These are phyloP conservation scores for Lachancea quebecensis DNA, from an alignment of 805 yeast species.

Conservation along the genomic window DNA sequence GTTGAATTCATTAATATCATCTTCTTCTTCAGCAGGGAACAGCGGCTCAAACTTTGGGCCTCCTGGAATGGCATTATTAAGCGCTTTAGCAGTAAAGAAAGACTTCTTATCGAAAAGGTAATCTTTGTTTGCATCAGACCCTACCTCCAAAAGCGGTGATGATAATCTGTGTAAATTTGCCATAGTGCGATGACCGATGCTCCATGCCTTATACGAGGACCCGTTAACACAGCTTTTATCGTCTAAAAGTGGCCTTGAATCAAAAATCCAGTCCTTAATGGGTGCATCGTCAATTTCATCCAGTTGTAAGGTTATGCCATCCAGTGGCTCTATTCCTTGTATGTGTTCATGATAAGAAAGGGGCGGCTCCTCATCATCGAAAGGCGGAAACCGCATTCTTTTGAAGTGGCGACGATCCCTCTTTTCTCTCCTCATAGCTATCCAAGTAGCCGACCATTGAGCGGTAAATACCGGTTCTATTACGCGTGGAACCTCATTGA, in stretches of 20 bases:
- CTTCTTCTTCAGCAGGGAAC: conserved; percentile 57
- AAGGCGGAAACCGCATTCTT: conserved; percentile 89
- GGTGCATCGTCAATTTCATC: conserved; percentile 55
- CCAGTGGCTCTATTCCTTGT: conserved; percentile 63
- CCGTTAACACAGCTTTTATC: conserved; percentile 55
- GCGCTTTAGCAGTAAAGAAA: conserved; percentile 84
- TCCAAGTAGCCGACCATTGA: conserved; percentile 94
- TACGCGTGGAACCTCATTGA: conserved; percentile 85
- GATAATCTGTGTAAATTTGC: conserved; percentile 60
- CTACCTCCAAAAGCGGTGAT: conserved; percentile 60
- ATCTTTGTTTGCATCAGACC: conserved; percentile 49
- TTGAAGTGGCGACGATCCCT: conserved; percentile 84
- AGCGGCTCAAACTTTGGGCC: conserved; percentile 95
- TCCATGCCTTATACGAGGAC: conserved; percentile 70
- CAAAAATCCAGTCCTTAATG: conserved; percentile 74
- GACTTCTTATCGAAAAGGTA: conserved; percentile 74
- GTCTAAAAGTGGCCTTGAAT: conserved; percentile 63
- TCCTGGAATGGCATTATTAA: conserved; percentile 82
- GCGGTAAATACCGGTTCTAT: conserved; percentile 87
- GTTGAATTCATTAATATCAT: conserved; percentile 86
- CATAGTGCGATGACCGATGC: conserved; percentile 53
- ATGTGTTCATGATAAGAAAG: conserved; percentile 74
- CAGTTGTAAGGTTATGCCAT: conserved; percentile 62
- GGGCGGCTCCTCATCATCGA: conserved; percentile 97
- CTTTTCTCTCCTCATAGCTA: conserved; percentile 88